Evolutionary conservation across 2,329 filamentous ascomycete species (phyloP).

Genomic region (Pleomassaria siparia): DNA sequence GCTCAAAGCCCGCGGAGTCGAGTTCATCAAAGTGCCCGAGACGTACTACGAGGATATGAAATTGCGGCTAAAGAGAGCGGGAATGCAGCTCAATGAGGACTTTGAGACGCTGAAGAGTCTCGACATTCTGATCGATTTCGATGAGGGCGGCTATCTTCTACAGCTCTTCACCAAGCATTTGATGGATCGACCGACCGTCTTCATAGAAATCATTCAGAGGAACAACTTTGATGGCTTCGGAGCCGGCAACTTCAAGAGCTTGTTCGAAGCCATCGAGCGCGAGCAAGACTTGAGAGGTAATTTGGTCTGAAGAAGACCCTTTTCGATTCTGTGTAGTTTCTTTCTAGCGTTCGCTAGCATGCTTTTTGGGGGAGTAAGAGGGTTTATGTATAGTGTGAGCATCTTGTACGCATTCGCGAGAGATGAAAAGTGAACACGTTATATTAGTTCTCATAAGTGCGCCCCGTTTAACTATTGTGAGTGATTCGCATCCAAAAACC

Average conservation of each 20-base stretch:
- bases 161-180: slow-evolving; percentile 69
- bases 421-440: too few relatives aligned
- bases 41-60: slow-evolving; percentile 83
- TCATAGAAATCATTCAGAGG: slow-evolving; percentile 93
- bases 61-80: slow-evolving; percentile 65
- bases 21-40: slow-evolving; percentile 87
- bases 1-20: slow-evolving; percentile 81
- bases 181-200: slow-evolving; percentile 93
- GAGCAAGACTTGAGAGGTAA: slow-evolving; percentile 89
- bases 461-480: too few relatives aligned
- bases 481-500: too few relatives aligned
- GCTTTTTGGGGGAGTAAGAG: too few relatives aligned
- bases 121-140: slow-evolving; percentile 93
- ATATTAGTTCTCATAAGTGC: too few relatives aligned
- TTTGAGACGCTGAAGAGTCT: slow-evolving; percentile 74
- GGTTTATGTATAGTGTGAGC: too few relatives aligned
- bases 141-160: slow-evolving; percentile 82
- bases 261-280: slow-evolving; percentile 94
- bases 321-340: background rate
- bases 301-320: slow-evolving; percentile 45
- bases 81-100: slow-evolving; percentile 69
- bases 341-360: too few relatives aligned
- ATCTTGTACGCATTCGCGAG: too few relatives aligned
- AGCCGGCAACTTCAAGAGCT: slow-evolving; percentile 90
- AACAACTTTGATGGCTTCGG: slow-evolving; percentile 91